These are phyloP conservation scores for Eudorina sp. DNA, from an alignment of 139 green algal genomes.

Conservation along the genomic window DNA sequence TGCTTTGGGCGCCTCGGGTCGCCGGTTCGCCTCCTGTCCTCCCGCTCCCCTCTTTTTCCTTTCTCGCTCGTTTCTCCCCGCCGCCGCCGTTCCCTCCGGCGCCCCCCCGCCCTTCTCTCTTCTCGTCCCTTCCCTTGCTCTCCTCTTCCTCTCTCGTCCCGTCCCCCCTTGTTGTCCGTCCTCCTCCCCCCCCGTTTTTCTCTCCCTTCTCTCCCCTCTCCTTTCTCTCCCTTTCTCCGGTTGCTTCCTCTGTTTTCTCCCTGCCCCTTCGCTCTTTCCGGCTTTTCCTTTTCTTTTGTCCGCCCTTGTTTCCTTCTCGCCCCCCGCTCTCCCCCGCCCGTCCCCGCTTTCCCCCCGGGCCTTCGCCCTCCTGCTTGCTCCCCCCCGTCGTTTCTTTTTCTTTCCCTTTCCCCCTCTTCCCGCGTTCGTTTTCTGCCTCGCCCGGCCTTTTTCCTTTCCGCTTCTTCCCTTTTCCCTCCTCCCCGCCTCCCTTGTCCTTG, in stretches of 20 bases:
- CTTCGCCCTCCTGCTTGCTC: not conserved
- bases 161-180: not conserved
- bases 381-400: not conserved
- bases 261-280: not conserved
- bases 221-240: not conserved
- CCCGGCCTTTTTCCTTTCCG: not conserved
- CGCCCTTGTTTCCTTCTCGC: not conserved
- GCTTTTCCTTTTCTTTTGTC: not conserved
- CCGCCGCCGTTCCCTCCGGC: not conserved
- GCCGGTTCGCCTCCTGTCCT: not conserved
- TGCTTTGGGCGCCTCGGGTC: not conserved
- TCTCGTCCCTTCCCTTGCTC: not conserved
- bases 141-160: not conserved
- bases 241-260: not conserved
- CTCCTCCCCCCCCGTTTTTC: not conserved
- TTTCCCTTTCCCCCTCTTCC: not conserved
- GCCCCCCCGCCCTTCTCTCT: not conserved
- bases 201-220: not conserved
- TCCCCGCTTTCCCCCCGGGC: not conserved
- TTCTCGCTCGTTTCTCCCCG: not conserved
- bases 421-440: not conserved
- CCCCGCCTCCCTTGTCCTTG: not conserved
- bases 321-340: not conserved
- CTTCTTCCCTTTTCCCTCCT: not conserved
- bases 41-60: not conserved